phyloP scores from a whole-genome alignment of 331 rosid species.

The Prunus yedoensis region DNA sequence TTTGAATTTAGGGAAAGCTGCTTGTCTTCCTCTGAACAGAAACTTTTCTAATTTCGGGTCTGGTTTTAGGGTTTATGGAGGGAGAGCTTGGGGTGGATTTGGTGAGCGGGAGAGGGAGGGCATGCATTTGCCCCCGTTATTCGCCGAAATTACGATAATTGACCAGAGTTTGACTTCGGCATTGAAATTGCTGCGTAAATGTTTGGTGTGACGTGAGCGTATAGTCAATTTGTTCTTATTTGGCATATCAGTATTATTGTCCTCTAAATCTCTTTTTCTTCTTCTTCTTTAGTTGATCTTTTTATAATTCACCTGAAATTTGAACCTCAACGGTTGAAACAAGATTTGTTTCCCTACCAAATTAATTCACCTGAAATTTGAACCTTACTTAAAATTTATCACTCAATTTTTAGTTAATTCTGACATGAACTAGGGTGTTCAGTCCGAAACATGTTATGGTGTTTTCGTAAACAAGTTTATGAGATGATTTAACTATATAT shows the following conservation, averaged over 20 bases:
- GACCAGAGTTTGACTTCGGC: background rate
- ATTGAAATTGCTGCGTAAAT: background rate
- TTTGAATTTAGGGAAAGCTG: constrained; percentile 8
- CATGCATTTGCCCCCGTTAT: background rate
- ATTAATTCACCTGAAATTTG: no score
- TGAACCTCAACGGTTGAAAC: no score
- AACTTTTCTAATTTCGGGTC: constrained; percentile 6
- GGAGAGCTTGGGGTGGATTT: background rate
- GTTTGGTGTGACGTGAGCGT: constrained; percentile 13
- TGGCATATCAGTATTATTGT: background rate
- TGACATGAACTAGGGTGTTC: background rate
- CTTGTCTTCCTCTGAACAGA: background rate
- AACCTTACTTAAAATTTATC: no score
- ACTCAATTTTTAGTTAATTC: background rate
- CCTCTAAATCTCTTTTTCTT: background rate
- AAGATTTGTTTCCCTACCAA: no score
- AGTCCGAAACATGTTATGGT: no score
- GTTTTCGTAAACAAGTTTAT: no score
- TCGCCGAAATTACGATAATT: constrained; percentile 15
- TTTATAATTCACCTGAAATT: no score
- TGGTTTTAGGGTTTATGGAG: constrained; percentile 32
- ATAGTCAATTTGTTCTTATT: constrained; percentile 17
- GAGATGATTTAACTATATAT: no score
- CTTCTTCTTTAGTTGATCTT: background rate
- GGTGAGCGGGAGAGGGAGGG: constrained; percentile 29